These are phyloP conservation scores for Acanthamoeba lugdunensis DNA, from an alignment of 208 protist species.

Conservation along the genomic window DNA sequence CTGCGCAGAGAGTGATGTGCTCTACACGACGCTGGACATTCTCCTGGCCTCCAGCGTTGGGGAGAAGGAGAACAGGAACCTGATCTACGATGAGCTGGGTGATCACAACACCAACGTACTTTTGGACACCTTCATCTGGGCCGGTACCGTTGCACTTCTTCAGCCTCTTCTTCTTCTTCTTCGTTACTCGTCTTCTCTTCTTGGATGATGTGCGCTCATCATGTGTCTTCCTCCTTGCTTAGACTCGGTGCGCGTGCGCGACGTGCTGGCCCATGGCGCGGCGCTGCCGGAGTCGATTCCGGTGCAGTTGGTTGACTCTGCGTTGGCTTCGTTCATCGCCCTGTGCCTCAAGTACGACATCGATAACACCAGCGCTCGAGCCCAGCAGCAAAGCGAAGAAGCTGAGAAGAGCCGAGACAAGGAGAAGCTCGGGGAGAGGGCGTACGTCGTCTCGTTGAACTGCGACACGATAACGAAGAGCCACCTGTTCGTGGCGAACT, in stretches of 20 bases:
- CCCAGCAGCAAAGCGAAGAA: background rate
- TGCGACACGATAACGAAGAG: slow-evolving; percentile 24
- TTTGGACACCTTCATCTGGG: slow-evolving; percentile 55
- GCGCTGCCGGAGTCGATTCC: background rate
- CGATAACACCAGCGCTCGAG: background rate
- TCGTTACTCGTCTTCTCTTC: background rate
- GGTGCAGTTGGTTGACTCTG: slow-evolving; percentile 29
- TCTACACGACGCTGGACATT: slow-evolving; percentile 56
- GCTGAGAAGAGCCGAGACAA: too few relatives aligned
- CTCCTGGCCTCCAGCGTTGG: slow-evolving; percentile 3
- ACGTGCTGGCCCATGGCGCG: slow-evolving; percentile 43
- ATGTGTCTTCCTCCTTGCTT: background rate
- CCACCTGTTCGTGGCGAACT: slow-evolving; percentile 12
- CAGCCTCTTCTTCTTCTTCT: background rate
- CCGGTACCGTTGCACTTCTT: background rate
- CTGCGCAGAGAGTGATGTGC: background rate
- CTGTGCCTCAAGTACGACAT: slow-evolving; percentile 35
- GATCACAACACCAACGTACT: background rate
- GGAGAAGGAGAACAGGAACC: slow-evolving; percentile 22
- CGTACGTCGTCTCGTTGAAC: background rate
- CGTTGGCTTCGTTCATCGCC: background rate
- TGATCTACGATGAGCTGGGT: slow-evolving; percentile 12
- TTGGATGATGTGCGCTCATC: background rate
- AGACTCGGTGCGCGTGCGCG: slow-evolving; percentile 41
- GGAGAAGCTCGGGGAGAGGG: background rate